phyloP scores from a whole-genome alignment of 1,139 yeast genomes.

The Kluyveromyces sp. region DNA sequence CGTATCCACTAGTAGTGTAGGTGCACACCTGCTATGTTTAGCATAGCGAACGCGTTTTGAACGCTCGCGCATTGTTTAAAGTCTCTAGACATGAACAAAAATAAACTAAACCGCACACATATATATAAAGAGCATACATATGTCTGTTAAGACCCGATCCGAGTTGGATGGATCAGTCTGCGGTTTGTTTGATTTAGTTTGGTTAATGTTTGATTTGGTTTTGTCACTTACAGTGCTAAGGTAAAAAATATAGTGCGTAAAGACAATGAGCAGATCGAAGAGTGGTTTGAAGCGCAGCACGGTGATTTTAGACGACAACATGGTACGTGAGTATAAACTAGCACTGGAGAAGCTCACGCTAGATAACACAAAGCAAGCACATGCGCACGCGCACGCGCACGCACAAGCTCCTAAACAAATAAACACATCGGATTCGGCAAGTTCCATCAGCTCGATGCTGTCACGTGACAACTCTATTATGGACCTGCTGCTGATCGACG shows the following conservation, averaged over 20 bases:
- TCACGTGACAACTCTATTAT: slow-evolving; percentile 9
- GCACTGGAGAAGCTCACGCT: slow-evolving; percentile 16
- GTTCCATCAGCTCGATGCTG: slow-evolving; percentile 6
- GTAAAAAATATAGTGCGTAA: not conserved
- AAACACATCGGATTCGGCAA: slow-evolving; percentile 1
- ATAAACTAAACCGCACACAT: no score
- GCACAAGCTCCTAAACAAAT: not conserved
- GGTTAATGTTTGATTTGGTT: not conserved
- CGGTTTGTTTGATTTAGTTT: no score
- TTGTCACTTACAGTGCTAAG: not conserved
- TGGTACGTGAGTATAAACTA: slow-evolving; percentile 22
- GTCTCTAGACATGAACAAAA: no score
- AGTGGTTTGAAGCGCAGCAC: slow-evolving; percentile 20
- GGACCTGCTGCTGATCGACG: slow-evolving; percentile 3
- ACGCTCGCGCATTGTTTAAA: no score
- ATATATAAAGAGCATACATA: no score
- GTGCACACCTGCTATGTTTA: no score
- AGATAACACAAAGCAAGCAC: not conserved
- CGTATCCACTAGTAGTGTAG: no score
- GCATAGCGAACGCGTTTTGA: no score
- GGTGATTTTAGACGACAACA: slow-evolving; percentile 19
- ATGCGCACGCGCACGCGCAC: no score
- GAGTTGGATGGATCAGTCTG: no score
- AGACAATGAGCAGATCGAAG: not conserved
- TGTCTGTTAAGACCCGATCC: no score